Evolutionary conservation across 306 rosid species (phyloP).

Genomic region (Prunus salicina): DNA sequence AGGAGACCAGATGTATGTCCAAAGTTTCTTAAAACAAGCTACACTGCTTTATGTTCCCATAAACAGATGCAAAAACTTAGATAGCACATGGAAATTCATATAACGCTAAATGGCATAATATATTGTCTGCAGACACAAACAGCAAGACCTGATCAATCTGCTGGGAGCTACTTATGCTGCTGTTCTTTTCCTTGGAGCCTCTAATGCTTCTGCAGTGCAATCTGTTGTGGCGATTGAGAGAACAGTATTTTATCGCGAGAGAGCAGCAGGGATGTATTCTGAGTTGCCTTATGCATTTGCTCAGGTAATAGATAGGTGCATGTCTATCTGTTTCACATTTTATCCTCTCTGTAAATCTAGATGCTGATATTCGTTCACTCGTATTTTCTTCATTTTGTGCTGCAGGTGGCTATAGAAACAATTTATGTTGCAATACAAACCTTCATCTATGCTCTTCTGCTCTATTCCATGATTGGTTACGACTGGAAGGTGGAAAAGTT

Average conservation of each 20-base stretch:
- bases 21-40: neutral
- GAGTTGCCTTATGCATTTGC: constrained; percentile 45
- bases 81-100: neutral
- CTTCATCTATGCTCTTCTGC: constrained; percentile 27
- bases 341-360: neutral
- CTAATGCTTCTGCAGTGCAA: constrained; percentile 40
- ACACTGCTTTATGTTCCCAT: neutral
- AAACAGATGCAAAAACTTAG: neutral
- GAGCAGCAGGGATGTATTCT: constrained; percentile 53
- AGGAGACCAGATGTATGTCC: constrained; percentile 30
- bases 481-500: constrained; percentile 35
- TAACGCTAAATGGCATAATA: neutral
- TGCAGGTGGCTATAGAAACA: constrained; percentile 65
- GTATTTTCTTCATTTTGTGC: neutral
- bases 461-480: constrained; percentile 63
- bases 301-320: constrained; percentile 26
- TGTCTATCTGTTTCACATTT: neutral
- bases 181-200: constrained; percentile 41
- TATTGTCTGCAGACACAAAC: constrained; percentile 15
- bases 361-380: neutral
- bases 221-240: constrained; percentile 40
- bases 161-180: constrained; percentile 48
- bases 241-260: constrained; percentile 47
- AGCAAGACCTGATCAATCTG: constrained; percentile 35
- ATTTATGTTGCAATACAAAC: constrained; percentile 52